Base-by-base conservation (phyloP, 2,329 filamentous ascomycete species). In the Fusarium lyarnte region DNA sequence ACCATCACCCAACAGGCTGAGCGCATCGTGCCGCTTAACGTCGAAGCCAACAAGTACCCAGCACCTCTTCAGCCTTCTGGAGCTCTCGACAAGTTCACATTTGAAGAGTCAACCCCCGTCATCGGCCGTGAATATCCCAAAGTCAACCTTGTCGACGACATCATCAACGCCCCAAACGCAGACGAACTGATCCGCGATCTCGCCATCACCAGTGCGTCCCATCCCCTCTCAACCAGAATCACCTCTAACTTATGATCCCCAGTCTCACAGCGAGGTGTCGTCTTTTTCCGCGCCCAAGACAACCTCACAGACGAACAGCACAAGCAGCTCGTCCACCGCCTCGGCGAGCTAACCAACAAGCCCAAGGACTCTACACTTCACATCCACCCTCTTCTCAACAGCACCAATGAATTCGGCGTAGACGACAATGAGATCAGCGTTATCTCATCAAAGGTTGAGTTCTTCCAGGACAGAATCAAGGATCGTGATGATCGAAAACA, bases 251-350 rank as follows among this genome's bases (percentile, higher is more conserved):
- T 14, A 33, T 33, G 6, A 33, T 1, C 0, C 3, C 0, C 14
- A 90, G 88, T 91, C 69, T 90, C 89, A 2, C 85, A 88, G 69
- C 85, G 90, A 19, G 89, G 89, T 3, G 90, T 92, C 5, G 89
- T 92, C 43, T 91, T 92, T 80, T 90, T 92, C 78, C 87, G 90
- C 19, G 83, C 85, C 14, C 90, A 92, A 68, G 82, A 89, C 74
- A 83, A 86, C 69, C 80, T 91, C 10, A 84, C 84, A 72, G 86
- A 90, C 72, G 87, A 88, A 0, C 82, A 89, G 10, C 89, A 90
- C 74, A 92, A 92, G 79, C 79, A 86, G 29, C 81, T 92, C 1
- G 87, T 88, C 38, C 84, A 89, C 17, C 84, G 85, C 2, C 84
- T 93, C 4, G 90, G 91, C 13, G 82, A 88, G 74, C 82, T 92